Conservation (phyloP, 2,329 filamentous ascomycete genomes). For the Byssochlamys sp. region DNA sequence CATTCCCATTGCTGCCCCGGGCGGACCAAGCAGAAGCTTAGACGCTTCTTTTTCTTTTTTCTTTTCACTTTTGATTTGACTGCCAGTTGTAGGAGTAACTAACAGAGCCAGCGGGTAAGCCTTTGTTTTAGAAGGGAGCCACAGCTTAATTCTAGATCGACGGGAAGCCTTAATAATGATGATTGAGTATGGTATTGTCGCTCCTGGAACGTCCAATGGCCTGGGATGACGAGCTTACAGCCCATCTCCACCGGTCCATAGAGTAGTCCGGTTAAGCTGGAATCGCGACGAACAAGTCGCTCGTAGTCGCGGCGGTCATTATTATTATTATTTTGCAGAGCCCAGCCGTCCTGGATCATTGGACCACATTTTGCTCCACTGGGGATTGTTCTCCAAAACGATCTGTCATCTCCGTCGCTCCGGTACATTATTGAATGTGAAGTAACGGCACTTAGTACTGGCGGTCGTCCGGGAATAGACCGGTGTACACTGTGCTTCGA, state of each 20-base stretch:
- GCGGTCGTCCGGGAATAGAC: not conserved
- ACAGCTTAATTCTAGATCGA: not conserved
- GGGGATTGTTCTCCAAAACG: not conserved
- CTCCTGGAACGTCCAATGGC: not conserved
- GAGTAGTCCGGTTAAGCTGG: not conserved
- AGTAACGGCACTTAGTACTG: not conserved
- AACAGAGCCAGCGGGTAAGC: not conserved
- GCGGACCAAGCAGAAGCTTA: not conserved
- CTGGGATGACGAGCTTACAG: not conserved
- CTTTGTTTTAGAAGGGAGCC: not conserved
- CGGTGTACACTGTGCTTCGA: not conserved
- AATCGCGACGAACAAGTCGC: not conserved
- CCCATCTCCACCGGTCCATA: not conserved
- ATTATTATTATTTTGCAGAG: not conserved
- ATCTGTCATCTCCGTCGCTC: constrained; percentile 1
- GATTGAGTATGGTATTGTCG: not conserved
- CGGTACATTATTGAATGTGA: not conserved
- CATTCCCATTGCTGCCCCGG: not conserved
- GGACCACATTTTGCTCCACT: not conserved
- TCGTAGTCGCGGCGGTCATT: not conserved
- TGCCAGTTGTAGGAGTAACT: not conserved
- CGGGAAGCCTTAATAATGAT: not conserved
- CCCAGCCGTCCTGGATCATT: not conserved
- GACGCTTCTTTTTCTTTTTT: not conserved
- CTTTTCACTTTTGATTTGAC: not conserved